Conservation (phyloP, 805 yeast genomes). For the Kluyveromyces aestuarii region DNA sequence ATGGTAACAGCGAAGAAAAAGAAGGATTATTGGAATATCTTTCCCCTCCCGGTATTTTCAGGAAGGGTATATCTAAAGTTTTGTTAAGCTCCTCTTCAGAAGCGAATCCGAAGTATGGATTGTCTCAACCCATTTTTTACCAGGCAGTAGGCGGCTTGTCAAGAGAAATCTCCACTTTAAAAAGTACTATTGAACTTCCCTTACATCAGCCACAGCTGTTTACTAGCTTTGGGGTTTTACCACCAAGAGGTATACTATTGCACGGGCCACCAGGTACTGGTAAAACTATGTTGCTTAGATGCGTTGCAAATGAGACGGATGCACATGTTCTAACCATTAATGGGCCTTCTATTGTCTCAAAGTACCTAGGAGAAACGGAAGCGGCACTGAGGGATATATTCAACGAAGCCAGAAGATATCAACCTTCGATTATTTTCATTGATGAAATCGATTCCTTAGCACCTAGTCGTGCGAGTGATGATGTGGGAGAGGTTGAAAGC, state of each 20-base stretch:
- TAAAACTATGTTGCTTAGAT: constrained; percentile 76
- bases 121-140: constrained; percentile 40
- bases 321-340: constrained; percentile 82
- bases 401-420: constrained; percentile 74
- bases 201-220: constrained; percentile 69
- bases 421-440: constrained; percentile 80
- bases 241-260: constrained; percentile 86
- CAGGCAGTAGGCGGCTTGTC: constrained; percentile 69
- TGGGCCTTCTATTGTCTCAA: constrained; percentile 88
- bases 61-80: constrained; percentile 27
- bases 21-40: constrained; percentile 17
- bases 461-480: constrained; percentile 77
- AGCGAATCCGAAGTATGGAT: constrained; percentile 32
- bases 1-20: constrained; percentile 6
- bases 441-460: constrained; percentile 93
- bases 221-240: constrained; percentile 76
- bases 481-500: constrained; percentile 82
- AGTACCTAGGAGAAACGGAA: constrained; percentile 92
- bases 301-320: constrained; percentile 67
- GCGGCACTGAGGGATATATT: constrained; percentile 72
- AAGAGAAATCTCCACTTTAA: constrained; percentile 50
- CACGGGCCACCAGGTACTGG: constrained; percentile 99
- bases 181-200: constrained; percentile 70
- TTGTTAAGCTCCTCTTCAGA: constrained; percentile 15
- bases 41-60: constrained; percentile 42